Percentiles rank a stretch among this genome's conserved stretches.
Evolutionary conservation across 768 basidiomycete species (phyloP).

Genomic region (Phaffia australis): DNA sequence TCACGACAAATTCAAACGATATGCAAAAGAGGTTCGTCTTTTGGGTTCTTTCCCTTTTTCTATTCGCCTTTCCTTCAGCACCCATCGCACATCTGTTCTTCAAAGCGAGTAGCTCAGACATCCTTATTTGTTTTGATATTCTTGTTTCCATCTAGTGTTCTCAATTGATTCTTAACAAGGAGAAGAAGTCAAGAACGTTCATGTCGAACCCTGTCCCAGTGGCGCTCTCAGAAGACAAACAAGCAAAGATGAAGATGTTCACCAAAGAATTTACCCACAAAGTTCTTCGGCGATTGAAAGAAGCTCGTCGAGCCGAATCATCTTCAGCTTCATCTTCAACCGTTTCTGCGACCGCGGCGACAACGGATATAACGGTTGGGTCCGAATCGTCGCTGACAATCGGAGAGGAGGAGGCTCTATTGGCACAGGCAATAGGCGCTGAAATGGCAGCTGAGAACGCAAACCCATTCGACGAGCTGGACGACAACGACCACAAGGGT

Average conservation of each 20-base stretch:
- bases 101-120: background rate
- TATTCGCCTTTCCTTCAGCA: background rate
- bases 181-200: constrained; percentile 79
- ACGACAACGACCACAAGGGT: background rate
- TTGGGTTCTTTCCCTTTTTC: background rate
- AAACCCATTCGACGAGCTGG: constrained; percentile 7
- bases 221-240: constrained; percentile 70
- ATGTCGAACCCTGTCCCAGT: constrained; percentile 59
- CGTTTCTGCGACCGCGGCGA: too few relatives aligned
- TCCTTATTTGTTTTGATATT: constrained; percentile 1
- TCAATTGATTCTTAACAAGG: constrained; percentile 77
- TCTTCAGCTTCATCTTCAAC: background rate
- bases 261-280: constrained; percentile 82
- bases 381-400: background rate
- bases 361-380: background rate
- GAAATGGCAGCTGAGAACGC: background rate
- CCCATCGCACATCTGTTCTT: background rate
- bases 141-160: constrained; percentile 52
- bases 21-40: constrained; percentile 75
- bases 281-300: constrained; percentile 40
- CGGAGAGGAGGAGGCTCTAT: background rate
- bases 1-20: constrained; percentile 78
- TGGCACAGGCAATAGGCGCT: background rate
- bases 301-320: background rate
- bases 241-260: constrained; percentile 80